Evolutionary conservation across 2,329 filamentous ascomycete species (phyloP).

Genomic region (Phialophora tarda): DNA sequence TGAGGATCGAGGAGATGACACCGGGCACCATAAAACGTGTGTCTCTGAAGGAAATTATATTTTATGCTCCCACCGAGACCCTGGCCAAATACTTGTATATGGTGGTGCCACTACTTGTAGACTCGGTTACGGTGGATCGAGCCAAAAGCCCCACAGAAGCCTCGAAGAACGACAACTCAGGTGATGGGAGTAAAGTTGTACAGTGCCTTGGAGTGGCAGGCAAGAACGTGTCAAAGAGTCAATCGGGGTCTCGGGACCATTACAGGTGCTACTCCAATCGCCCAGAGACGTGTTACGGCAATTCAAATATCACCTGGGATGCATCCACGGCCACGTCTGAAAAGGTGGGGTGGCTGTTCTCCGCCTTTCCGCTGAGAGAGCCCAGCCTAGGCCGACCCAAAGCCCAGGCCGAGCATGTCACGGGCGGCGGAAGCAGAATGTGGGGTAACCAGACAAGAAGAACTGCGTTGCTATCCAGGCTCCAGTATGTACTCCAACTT

Average conservation of each 20-base stretch:
- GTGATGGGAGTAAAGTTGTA: neutral
- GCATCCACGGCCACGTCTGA: neutral
- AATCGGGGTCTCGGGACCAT: neutral
- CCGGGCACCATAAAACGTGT: neutral
- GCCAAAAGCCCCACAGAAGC: neutral
- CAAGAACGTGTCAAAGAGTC: neutral
- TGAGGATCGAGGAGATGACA: neutral
- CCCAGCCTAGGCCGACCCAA: neutral
- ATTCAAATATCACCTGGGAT: conserved; percentile 12
- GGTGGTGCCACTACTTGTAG: neutral
- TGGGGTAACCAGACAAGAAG: conserved; percentile 7
- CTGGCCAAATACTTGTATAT: neutral
- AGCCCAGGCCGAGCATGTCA: neutral
- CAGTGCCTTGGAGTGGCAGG: neutral
- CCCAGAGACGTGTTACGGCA: neutral
- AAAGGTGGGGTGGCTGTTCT: conserved; percentile 5
- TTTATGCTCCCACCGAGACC: conserved; percentile 3
- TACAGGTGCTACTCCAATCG: conserved; percentile 8
- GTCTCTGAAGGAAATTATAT: neutral
- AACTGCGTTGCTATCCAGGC: neutral
- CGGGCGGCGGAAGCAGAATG: neutral
- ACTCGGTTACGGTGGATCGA: neutral
- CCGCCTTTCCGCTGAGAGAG: neutral
- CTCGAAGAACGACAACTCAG: neutral
- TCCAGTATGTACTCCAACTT: conserved; percentile 3